Evolutionary conservation across 2,329 filamentous ascomycete species (phyloP).

Genomic region (Hypoxylon sp.): DNA sequence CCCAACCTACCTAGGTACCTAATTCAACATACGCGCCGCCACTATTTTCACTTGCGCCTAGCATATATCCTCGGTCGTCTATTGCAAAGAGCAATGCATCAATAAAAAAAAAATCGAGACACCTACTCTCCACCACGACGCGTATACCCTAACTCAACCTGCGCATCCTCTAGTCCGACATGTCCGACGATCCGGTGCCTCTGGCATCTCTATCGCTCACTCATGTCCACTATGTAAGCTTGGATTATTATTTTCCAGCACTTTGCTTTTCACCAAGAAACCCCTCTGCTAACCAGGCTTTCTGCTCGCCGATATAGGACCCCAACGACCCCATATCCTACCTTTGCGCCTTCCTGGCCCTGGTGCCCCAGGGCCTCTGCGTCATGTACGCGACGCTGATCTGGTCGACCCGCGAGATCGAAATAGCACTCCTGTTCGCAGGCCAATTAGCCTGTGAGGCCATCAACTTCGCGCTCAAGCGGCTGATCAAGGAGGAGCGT

Average conservation of each 20-base stretch:
- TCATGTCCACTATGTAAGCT: constrained; percentile 91
- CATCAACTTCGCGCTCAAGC: constrained; percentile 90
- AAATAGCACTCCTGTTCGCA: constrained; percentile 89
- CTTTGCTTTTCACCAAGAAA: not conserved
- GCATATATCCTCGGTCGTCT: not conserved
- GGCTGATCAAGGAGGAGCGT: constrained; percentile 91
- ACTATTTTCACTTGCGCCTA: not conserved
- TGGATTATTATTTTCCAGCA: constrained; percentile 13
- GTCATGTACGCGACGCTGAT: constrained; percentile 91
- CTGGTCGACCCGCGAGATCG: constrained; percentile 91
- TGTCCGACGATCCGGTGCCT: constrained; percentile 65
- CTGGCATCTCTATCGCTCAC: constrained; percentile 93
- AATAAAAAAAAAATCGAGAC: constrained; percentile 10
- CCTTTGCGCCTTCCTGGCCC: constrained; percentile 91
- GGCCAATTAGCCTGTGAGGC: constrained; percentile 94
- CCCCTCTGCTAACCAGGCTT: constrained; percentile 3
- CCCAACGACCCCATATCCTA: constrained; percentile 88
- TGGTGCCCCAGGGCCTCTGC: constrained; percentile 91
- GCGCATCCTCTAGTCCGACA: constrained; percentile 37
- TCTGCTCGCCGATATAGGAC: constrained; percentile 70
- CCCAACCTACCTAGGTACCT: too few species aligned
- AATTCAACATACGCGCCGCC: not conserved
- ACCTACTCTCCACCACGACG: constrained; percentile 3
- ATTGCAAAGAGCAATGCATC: constrained; percentile 20
- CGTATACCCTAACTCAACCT: constrained; percentile 8